phyloP scores from a whole-genome alignment of 1,284 basidiomycete species.

The Ganoderma multipileum region DNA sequence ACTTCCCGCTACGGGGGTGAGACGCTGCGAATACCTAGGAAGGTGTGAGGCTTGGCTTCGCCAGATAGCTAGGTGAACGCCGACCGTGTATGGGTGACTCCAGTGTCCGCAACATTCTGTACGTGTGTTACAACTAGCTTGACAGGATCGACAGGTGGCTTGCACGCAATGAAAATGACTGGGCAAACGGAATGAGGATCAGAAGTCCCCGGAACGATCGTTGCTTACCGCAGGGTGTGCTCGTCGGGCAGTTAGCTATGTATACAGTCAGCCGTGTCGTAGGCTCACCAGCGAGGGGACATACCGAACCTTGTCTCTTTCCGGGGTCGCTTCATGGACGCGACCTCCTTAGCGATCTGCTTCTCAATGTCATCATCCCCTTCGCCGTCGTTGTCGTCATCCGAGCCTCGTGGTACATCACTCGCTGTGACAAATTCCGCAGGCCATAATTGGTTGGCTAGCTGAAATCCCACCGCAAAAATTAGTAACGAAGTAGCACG shows the following conservation, averaged over 20 bases:
- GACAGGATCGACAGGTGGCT: constrained; percentile 79
- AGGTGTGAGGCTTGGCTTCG: not conserved
- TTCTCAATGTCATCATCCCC: constrained; percentile 64
- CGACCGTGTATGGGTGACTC: constrained; percentile 71
- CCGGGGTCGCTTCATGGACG: constrained; percentile 69
- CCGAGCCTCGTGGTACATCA: constrained; percentile 34
- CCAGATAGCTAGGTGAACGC: constrained; percentile 15
- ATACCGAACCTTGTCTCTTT: constrained; percentile 70
- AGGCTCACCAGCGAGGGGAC: constrained; percentile 33
- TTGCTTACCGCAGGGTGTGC: constrained; percentile 74
- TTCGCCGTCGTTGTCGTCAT: constrained; percentile 43
- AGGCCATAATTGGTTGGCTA: constrained; percentile 77
- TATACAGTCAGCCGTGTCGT: constrained; percentile 16
- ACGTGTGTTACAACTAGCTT: constrained; percentile 70
- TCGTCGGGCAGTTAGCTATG: constrained; percentile 75
- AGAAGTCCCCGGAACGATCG: not conserved
- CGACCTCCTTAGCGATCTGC: constrained; percentile 74
- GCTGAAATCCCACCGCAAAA: constrained; percentile 46
- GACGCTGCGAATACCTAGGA: constrained; percentile 68
- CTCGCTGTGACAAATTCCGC: constrained; percentile 23
- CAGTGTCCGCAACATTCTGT: constrained; percentile 65
- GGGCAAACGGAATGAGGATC: not conserved
- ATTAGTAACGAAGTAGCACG: not conserved
- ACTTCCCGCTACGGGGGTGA: constrained; percentile 71
- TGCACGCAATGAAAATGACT: constrained; percentile 85